Conservation (phyloP, 2,329 filamentous ascomycete species). For the Epichloe coenophiala region DNA sequence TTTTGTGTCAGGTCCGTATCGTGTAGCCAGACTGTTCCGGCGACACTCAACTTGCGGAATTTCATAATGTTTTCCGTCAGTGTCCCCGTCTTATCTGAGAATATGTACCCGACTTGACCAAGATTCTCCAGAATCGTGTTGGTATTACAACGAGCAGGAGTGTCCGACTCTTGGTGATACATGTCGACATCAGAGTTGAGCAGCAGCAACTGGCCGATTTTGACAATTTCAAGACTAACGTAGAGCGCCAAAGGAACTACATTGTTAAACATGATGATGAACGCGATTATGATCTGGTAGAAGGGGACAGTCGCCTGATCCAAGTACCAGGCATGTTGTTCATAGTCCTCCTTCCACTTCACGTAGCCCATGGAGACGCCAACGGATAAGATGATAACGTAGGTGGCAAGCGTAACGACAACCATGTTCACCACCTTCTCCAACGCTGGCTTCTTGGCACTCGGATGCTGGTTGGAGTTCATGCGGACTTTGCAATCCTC, state of each 20-base stretch:
- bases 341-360: conserved; percentile 56
- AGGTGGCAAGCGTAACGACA: conserved; percentile 65
- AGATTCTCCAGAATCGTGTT: conserved; percentile 93
- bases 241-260: conserved; percentile 86
- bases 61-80: conserved; percentile 93
- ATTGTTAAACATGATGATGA: conserved; percentile 95
- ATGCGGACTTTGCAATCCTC: conserved; percentile 88
- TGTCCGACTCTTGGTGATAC: conserved; percentile 76
- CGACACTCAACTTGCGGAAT: conserved; percentile 83
- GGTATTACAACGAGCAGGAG: conserved; percentile 77
- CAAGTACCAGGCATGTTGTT: conserved; percentile 65
- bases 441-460: conserved; percentile 68
- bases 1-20: conserved; percentile 48
- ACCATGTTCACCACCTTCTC: conserved; percentile 68
- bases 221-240: conserved; percentile 79
- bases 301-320: conserved; percentile 56
- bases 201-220: conserved; percentile 64
- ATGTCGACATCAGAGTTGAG: conserved; percentile 74
- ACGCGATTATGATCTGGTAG: conserved; percentile 74
- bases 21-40: conserved; percentile 80
- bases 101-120: conserved; percentile 79
- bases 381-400: conserved; percentile 65
- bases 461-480: conserved; percentile 81
- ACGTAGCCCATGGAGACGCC: conserved; percentile 75
- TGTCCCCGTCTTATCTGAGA: conserved; percentile 91